Base-by-base conservation (phyloP, 495 filamentous ascomycete species). In the Aspergillus ellipticus region DNA sequence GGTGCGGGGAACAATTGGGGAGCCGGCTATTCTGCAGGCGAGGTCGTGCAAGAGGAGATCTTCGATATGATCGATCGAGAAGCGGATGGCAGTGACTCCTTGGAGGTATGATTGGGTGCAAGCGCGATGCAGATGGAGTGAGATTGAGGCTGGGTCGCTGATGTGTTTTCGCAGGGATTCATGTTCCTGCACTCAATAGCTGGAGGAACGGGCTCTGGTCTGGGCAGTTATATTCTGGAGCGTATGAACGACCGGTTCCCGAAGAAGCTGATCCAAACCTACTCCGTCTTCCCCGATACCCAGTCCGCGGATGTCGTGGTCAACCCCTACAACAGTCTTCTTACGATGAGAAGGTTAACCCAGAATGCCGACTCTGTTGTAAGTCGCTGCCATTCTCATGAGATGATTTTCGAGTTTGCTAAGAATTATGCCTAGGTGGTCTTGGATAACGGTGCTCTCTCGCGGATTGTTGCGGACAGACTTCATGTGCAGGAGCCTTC, bases 11-110 rank as follows among this genome's bases (percentile, higher is more conserved):
- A 98, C 70, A 97, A 97, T 70, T 98, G 94, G 94, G 94, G 89
- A 55, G 86, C 92, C 60, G 94, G 94, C 16, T 97, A 97, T 74
- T 83, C 90, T 42, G 87, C 87, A n/a, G 94, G 92, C 57, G 92
- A 96, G 67, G 76, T 77, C 26, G 91, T 98, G 17, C 89, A 96
- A 59, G 94, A 98, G 66, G 94, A 97, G 69, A 89, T 98, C 52
- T 89, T 97, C 79, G 94, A 98, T 69, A 98, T 98, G 92, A 97
- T 98, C 62, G 95, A 98, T 70, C 88, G 94, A 53, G 94, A 98
- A 71, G 94, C 94, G 16, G 94, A 98, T 71, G 94, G 94, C 19
- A 97, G 92, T 74, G 94, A 98, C 68, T 96, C 92, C 33, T 77
- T 98, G 20, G 94, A 98, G 79, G 89, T 90, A 71, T 28, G 62